Conservation (phyloP, 208 protist species). For the Angomonas desouzai region DNA sequence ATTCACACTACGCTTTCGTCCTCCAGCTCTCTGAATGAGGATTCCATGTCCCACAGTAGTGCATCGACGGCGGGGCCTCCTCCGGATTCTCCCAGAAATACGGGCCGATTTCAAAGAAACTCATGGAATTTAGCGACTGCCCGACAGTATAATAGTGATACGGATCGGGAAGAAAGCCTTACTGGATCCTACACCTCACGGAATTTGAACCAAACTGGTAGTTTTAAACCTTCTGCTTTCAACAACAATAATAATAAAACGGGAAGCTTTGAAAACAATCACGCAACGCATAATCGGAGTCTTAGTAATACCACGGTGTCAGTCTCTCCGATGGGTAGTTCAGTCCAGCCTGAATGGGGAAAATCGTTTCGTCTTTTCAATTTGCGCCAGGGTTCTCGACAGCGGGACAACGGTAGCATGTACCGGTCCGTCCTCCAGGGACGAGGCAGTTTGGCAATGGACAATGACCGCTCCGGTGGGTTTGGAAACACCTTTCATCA, state of each 20-base stretch:
- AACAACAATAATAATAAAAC: slow-evolving; percentile 20
- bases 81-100: slow-evolving; percentile 44
- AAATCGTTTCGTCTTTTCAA: slow-evolving; percentile 78
- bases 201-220: slow-evolving; percentile 28
- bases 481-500: slow-evolving; percentile 6
- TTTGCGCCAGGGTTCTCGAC: slow-evolving; percentile 28
- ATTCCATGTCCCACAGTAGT: slow-evolving; percentile 56
- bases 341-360: slow-evolving; percentile 53
- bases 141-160: slow-evolving; percentile 16
- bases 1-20: neutral
- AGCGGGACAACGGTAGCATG: slow-evolving; percentile 27
- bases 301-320: slow-evolving; percentile 59
- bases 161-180: slow-evolving; percentile 13
- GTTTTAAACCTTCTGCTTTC: slow-evolving; percentile 20
- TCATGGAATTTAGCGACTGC: slow-evolving; percentile 33
- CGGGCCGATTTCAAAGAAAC: slow-evolving; percentile 42
- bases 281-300: slow-evolving; percentile 30
- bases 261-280: slow-evolving; percentile 17
- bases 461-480: neutral
- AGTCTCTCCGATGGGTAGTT: slow-evolving; percentile 55
- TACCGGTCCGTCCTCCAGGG: slow-evolving; percentile 28
- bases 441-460: neutral
- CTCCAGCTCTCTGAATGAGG: slow-evolving; percentile 19
- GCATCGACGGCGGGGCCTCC: slow-evolving; percentile 79
- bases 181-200: slow-evolving; percentile 8